Conservation (phyloP, 495 filamentous ascomycete species). For the Trichoderma reesei region DNA sequence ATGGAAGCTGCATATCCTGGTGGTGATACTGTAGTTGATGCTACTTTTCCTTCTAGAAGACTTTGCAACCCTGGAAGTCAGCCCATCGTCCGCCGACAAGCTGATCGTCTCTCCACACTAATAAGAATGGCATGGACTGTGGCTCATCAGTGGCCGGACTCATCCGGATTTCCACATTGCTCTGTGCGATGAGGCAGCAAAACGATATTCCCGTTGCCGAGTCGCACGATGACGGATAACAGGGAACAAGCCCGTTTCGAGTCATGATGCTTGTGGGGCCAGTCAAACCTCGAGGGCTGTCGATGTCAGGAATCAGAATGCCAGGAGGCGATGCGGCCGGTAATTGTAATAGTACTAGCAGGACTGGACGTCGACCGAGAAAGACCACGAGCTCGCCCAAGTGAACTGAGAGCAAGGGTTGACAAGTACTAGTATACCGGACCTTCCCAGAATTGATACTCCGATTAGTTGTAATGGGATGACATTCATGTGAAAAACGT, state of each 20-base stretch:
- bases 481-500: too few relatives aligned
- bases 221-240: neutral
- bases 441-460: neutral
- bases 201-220: neutral
- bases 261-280: neutral
- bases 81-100: neutral
- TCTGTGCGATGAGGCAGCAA: neutral
- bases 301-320: neutral
- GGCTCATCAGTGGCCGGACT: neutral
- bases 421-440: too few relatives aligned
- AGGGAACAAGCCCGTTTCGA: neutral
- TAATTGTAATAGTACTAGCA: neutral
- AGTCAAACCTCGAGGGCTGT: neutral
- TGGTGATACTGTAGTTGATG: neutral
- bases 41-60: neutral
- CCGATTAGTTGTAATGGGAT: neutral
- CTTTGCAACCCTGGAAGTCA: neutral
- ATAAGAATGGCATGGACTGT: neutral
- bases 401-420: too few relatives aligned
- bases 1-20: neutral
- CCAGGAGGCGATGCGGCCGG: neutral
- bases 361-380: too few relatives aligned
- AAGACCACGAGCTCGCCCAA: too few relatives aligned
- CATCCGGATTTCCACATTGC: neutral
- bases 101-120: neutral